These are phyloP conservation scores for Yamadazyma dushanensis DNA, from an alignment of 1,139 yeast genomes.

Conservation along the genomic window DNA sequence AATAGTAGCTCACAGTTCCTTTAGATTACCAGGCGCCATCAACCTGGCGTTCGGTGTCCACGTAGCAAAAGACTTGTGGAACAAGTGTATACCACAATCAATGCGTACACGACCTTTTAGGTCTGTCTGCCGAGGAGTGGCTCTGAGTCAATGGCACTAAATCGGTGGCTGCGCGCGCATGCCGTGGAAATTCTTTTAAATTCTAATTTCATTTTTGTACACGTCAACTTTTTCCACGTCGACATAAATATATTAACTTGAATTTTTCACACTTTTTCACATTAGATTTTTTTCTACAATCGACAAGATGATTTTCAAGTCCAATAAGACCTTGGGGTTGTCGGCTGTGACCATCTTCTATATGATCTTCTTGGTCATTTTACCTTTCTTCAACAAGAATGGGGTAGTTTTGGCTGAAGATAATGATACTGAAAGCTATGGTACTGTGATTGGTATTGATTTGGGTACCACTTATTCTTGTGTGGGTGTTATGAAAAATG, in stretches of 20 bases:
- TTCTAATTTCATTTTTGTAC: conserved; percentile 10
- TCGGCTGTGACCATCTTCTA: conserved; percentile 57
- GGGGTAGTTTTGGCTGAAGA: conserved; percentile 32
- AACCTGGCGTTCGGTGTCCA: too few species aligned
- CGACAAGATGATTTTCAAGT: conserved; percentile 25
- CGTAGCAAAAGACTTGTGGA: too few species aligned
- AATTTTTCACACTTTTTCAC: conserved; percentile 5
- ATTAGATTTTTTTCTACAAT: background rate
- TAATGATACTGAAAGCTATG: conserved; percentile 56
- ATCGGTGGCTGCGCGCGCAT: too few species aligned
- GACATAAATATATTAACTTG: conserved; percentile 9
- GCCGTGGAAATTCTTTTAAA: conserved; percentile 6
- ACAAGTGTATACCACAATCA: background rate
- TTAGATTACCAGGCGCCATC: too few species aligned
- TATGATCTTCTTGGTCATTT: conserved; percentile 54
- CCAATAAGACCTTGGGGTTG: conserved; percentile 38
- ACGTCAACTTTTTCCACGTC: conserved; percentile 11
- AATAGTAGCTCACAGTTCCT: too few species aligned
- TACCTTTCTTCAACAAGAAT: conserved; percentile 54
- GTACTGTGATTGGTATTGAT: conserved; percentile 84
- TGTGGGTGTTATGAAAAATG: conserved; percentile 92
- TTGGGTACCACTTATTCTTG: conserved; percentile 89
- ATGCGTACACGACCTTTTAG: background rate
- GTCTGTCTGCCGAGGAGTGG: background rate
- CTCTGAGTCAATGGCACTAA: too few species aligned